Percentiles rank a stretch among this genome's conserved stretches.
These are phyloP conservation scores for Aureococcus anophagefferens DNA, from an alignment of 108 stramenopile species.

Conservation along the genomic window DNA sequence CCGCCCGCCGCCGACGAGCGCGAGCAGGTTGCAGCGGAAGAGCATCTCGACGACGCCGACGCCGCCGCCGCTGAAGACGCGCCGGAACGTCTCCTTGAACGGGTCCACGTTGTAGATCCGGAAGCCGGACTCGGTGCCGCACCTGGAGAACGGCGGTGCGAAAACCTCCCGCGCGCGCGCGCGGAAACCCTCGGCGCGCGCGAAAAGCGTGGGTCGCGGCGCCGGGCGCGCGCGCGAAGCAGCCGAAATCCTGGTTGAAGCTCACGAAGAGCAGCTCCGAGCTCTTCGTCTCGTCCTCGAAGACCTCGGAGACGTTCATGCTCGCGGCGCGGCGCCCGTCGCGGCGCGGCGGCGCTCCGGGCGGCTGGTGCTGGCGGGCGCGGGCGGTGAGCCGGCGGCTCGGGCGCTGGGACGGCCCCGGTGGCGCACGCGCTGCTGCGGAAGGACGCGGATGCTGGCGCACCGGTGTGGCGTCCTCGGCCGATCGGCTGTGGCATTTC, in stretches of 20 bases:
- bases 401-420: no score
- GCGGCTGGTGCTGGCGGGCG: no score
- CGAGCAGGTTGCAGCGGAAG: slow-evolving; percentile 93
- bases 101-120: slow-evolving; percentile 89
- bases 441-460: no score
- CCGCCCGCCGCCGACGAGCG: slow-evolving; percentile 79
- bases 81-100: slow-evolving; percentile 71
- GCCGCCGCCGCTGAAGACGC: slow-evolving; percentile 55
- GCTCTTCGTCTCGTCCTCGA: neutral
- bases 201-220: neutral
- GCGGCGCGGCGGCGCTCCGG: no score
- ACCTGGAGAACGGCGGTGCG: neutral
- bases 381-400: no score
- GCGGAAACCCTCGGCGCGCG: no score
- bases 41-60: slow-evolving; percentile 97
- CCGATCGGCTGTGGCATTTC: no score
- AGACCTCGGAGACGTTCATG: neutral
- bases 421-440: no score
- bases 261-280: slow-evolving; percentile 44
- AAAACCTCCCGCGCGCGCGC: no score
- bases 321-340: neutral
- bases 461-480: no score
- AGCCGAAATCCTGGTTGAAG: slow-evolving; percentile 81
- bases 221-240: no score
- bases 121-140: slow-evolving; percentile 85